phyloP scores from a whole-genome alignment of 2,329 filamentous ascomycete genomes.

The Aschersonia sp. region DNA sequence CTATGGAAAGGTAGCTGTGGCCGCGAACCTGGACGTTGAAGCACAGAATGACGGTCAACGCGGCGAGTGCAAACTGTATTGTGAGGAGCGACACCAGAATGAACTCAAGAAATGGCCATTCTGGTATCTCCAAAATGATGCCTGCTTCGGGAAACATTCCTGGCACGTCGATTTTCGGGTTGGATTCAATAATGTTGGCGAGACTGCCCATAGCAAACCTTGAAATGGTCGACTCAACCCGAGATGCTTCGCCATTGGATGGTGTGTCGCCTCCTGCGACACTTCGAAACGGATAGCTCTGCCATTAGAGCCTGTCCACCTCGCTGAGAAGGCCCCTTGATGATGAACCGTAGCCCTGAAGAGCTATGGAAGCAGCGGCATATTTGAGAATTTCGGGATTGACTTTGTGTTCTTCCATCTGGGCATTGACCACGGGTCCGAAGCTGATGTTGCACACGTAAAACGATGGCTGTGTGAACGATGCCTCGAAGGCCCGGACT shows the following conservation, averaged over 20 bases:
- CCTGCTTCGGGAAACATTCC: constrained; percentile 16
- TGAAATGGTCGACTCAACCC: constrained; percentile 20
- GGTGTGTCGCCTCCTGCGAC: constrained; percentile 3
- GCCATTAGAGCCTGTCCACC: background rate
- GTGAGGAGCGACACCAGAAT: background rate
- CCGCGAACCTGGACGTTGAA: constrained; percentile 11
- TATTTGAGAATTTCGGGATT: constrained; percentile 17
- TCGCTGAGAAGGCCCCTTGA: constrained; percentile 9
- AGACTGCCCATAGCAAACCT: constrained; percentile 21
- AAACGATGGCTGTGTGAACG: constrained; percentile 18
- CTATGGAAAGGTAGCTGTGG: constrained; percentile 7
- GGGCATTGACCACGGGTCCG: constrained; percentile 15
- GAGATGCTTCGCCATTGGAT: constrained; percentile 11
- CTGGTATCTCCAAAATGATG: constrained; percentile 13
- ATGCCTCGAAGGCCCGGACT: constrained; percentile 23
- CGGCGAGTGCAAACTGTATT: constrained; percentile 9
- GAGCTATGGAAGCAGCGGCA: constrained; percentile 21
- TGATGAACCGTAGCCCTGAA: constrained; percentile 20
- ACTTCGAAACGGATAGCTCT: background rate
- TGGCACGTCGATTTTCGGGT: constrained; percentile 8
- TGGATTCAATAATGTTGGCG: constrained; percentile 15
- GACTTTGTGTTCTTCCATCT: constrained; percentile 16
- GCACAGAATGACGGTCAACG: constrained; percentile 7
- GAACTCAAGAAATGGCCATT: constrained; percentile 12
- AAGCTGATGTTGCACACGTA: constrained; percentile 24